These are phyloP conservation scores for Claviceps quebecensis DNA, from an alignment of 2,329 filamentous ascomycete genomes.

Conservation along the genomic window DNA sequence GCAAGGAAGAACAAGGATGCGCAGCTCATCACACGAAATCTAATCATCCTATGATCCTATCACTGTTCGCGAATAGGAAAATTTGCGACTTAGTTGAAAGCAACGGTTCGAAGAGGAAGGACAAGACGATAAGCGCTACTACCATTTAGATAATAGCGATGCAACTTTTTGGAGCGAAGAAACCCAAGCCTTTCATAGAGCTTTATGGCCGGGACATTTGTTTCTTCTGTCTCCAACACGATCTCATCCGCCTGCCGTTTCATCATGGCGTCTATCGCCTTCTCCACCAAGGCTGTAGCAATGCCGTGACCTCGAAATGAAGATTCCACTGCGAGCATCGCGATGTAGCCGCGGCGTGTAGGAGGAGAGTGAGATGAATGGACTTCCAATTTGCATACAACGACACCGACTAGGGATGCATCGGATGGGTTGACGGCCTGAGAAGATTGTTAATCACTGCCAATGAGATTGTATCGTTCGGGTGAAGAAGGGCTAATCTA, in stretches of 20 bases:
- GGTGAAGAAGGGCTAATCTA: not conserved
- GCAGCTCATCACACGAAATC: not conserved
- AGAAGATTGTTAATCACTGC: constrained; percentile 3
- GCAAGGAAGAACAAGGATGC: not conserved
- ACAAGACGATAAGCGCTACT: constrained; percentile 87
- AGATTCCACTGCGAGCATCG: constrained; percentile 88
- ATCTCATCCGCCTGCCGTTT: constrained; percentile 78
- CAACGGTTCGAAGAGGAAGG: constrained; percentile 53
- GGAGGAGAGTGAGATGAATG: constrained; percentile 68
- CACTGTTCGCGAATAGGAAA: constrained; percentile 19
- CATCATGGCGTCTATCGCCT: constrained; percentile 84
- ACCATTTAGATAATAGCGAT: constrained; percentile 92
- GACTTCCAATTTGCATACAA: constrained; percentile 86
- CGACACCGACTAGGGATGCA: constrained; percentile 65
- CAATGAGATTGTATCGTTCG: not conserved
- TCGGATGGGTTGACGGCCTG: constrained; percentile 48
- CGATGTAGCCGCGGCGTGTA: constrained; percentile 81
- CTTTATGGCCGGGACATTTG: constrained; percentile 77
- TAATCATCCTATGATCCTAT: constrained; percentile 7
- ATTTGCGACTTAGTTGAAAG: constrained; percentile 24
- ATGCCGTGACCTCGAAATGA: constrained; percentile 73
- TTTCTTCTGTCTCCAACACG: constrained; percentile 90
- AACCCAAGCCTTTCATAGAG: constrained; percentile 91
- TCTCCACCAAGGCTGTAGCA: constrained; percentile 74
- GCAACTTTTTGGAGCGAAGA: constrained; percentile 77